Conservation (phyloP, 768 basidiomycete genomes). For the Xanthoconium stramineum region DNA sequence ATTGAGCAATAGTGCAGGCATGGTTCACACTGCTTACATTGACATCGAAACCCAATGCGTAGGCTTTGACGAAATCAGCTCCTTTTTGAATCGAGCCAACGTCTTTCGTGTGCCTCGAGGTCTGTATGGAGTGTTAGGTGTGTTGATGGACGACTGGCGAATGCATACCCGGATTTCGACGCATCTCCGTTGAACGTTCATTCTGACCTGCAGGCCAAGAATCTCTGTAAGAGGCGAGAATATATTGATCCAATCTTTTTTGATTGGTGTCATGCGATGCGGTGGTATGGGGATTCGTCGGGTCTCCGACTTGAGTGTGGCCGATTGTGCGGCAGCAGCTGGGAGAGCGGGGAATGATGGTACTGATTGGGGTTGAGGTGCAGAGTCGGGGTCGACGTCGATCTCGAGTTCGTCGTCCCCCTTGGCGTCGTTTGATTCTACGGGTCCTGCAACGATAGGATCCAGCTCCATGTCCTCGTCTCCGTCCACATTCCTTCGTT, state of each 20-base stretch:
- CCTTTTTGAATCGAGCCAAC: slow-evolving; percentile 94
- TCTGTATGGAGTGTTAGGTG: slow-evolving; percentile 43
- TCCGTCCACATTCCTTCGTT: slow-evolving; percentile 12
- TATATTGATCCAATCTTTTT: slow-evolving; percentile 94
- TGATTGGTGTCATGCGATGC: slow-evolving; percentile 95
- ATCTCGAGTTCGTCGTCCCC: slow-evolving; percentile 66
- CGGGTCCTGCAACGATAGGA: slow-evolving; percentile 3
- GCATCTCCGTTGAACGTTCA: slow-evolving; percentile 87
- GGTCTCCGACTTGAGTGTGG: slow-evolving; percentile 72
- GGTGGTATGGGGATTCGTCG: slow-evolving; percentile 90
- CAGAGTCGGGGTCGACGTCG: slow-evolving; percentile 45
- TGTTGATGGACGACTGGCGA: not conserved
- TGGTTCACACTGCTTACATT: slow-evolving; percentile 54
- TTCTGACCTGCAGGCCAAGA: slow-evolving; percentile 90
- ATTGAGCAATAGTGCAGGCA: not conserved
- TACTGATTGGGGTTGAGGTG: slow-evolving; percentile 46
- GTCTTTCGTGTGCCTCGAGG: slow-evolving; percentile 92
- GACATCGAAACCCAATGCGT: slow-evolving; percentile 90
- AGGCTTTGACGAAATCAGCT: slow-evolving; percentile 95
- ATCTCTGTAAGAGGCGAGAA: slow-evolving; percentile 96
- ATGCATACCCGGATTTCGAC: slow-evolving; percentile 87
- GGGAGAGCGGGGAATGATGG: slow-evolving; percentile 72
- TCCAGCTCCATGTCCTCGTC: slow-evolving; percentile 34
- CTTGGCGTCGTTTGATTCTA: slow-evolving; percentile 15
- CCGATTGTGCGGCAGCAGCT: slow-evolving; percentile 50